These are phyloP conservation scores for Peltaster fructicola DNA, from an alignment of 2,329 filamentous ascomycete genomes.

Conservation along the genomic window DNA sequence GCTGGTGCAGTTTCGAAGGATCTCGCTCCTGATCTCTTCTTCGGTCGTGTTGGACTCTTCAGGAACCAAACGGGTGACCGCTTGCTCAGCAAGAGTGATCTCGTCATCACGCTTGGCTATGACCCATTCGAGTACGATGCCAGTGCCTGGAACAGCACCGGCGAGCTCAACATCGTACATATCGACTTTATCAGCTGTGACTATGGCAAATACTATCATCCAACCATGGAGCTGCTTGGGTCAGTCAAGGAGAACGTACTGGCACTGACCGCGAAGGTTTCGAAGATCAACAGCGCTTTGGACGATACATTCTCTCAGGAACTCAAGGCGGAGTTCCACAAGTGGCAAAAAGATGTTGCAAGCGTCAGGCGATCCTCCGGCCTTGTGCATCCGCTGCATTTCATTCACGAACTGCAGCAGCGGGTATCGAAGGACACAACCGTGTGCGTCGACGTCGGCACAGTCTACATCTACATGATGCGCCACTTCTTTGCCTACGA, in stretches of 20 bases:
- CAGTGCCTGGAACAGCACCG: constrained; percentile 26
- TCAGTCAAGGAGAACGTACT: constrained; percentile 25
- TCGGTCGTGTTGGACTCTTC: constrained; percentile 31
- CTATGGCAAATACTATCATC: constrained; percentile 26
- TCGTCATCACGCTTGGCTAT: constrained; percentile 29
- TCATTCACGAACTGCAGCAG: constrained; percentile 27
- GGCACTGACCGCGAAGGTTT: constrained; percentile 19
- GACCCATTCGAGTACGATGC: constrained; percentile 33
- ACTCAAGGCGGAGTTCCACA: constrained; percentile 21
- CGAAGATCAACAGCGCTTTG: constrained; percentile 19
- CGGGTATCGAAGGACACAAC: constrained; percentile 24
- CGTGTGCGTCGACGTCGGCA: constrained; percentile 30
- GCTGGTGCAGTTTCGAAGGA: constrained; percentile 29
- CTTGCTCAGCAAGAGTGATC: constrained; percentile 26
- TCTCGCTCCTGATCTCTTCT: constrained; percentile 26
- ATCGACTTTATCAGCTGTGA: constrained; percentile 26
- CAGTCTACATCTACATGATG: constrained; percentile 33
- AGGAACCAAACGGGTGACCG: constrained; percentile 32
- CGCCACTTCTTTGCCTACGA: constrained; percentile 28
- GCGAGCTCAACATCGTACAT: constrained; percentile 25
- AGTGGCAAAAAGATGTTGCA: constrained; percentile 16
- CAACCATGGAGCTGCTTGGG: constrained; percentile 26
- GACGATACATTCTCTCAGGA: constrained; percentile 18
- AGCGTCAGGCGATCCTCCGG: constrained; percentile 8
- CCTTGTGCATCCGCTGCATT: constrained; percentile 28